Evolutionary conservation across 805 yeast genomes (phyloP), one percentile per base, ranked within the genome.

Genomic region (Huiozyma naganishii): DNA sequence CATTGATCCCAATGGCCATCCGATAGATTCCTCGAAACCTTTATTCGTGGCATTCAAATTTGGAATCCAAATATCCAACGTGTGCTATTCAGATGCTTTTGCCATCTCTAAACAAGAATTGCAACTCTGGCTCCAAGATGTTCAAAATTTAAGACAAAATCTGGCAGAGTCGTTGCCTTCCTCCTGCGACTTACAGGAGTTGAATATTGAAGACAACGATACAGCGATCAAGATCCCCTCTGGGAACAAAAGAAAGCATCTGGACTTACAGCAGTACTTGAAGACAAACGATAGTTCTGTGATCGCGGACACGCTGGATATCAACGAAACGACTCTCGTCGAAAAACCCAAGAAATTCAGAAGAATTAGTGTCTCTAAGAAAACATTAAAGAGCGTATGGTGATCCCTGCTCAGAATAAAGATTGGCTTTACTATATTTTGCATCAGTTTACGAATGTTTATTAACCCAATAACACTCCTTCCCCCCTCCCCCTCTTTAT

Each of bases 281-380:
- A 41, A 47, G 6, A 45, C 43, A n/a, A 52, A 46, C 2, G 51
- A 51, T 32, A 47, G 51, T 40, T 52, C 55, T 11, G 44, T 47
- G 11, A 27, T 47, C 4, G 44, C 46, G 4, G 56, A 55, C 30
- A 55, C 52, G 7, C 33, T 47, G 36, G 47, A 49, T 34, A 36
- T 40, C 37, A 41, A 34, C 28, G 33, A 40, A 6, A 23, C 33
- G 8, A 39, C 12, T n/a, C 35, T 32, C 28, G 33, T 32, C 23
- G 32, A 13, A 8, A 39, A 33, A 10, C 37, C 28, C 8, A 48
- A 48, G 17, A 61, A 61, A 38, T 47, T 54, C 9, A 46, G 59
- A 39, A 61, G 58, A 41, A 57, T 59, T 17, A 61, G 65, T 44
- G 60, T 58, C 12, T 59, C 64, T 1, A 59, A 59, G 39, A 57